Evolutionary conservation across 495 filamentous ascomycete genomes (phyloP), one percentile per base, ranked within the genome.

Genomic region (Umbilicaria muhlenbergii): DNA sequence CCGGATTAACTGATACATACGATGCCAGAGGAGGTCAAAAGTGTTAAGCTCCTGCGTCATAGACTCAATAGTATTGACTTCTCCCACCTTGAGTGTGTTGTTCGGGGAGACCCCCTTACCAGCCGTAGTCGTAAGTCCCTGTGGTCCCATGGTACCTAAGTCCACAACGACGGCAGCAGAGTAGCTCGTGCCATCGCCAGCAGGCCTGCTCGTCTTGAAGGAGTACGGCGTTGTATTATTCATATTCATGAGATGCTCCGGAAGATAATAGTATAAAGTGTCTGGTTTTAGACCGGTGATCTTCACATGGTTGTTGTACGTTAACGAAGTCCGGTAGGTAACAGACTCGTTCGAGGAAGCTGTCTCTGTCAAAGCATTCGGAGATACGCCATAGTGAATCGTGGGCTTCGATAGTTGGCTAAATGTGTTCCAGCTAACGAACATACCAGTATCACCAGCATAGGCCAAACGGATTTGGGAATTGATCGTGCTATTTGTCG

Each of bases 131-230:
- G 42, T 50, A 14, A 66, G 41, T 17, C 61, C 61, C 19, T 55
- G 43, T 3, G 51, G 41, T 13, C 62, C 61, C 50, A 66, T 58
- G 14, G 58, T 70, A 5, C 70, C 71, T 32, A 75, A 54, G 41
- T 75, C 71, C n/a, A 67, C 68, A 2, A 73, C 65, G 0, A 71
- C 63, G 33, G 66, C 65, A 31, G 70, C 52, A 24, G 47, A 63
- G 54, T 66, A 75, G 0, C 67, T 59, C 1, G 61, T 65, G 16
- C 51, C 48, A 43, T 73, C 65, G 5, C 71, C 70, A 12, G 64
- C 52, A 12, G 15, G 15, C 3, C 48, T 38, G 10, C 41, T 21
- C 2, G 62, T 62, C 17, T 34, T 57, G 48, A 66, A 59, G 31
- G 34, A 45, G 38, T 51, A 62, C 28, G 51, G 42, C n/a, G 34